A percentile compares a stretch with the other conserved stretches of the same genome.
Evolutionary conservation across 2,329 filamentous ascomycete species (phyloP).

Genomic region (Pseudogymnoascus verrucosus): DNA sequence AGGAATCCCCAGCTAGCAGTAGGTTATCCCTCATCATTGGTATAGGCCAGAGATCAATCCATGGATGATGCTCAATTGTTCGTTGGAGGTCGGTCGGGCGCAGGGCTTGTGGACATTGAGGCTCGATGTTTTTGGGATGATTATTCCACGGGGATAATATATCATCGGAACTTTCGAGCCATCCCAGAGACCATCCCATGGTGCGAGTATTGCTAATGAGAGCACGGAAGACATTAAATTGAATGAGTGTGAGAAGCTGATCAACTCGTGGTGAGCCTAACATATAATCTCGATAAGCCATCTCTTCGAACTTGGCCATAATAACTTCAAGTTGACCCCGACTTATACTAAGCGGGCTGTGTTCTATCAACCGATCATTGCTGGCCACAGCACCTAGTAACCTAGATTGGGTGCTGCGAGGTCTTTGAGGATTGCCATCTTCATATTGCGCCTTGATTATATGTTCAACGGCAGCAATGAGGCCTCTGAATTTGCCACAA

Average conservation of each 20-base stretch:
- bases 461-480: neutral
- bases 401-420: no score
- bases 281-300: conserved; percentile 10
- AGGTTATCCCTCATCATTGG: no score
- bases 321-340: neutral
- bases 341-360: neutral
- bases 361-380: neutral
- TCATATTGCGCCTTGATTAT: neutral
- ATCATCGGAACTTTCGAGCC: conserved; percentile 3
- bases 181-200: conserved; percentile 10
- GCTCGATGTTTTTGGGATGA: no score
- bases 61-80: no score
- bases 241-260: conserved; percentile 16
- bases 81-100: no score
- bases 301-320: neutral
- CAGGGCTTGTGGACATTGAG: no score
- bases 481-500: neutral
- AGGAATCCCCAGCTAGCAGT: no score
- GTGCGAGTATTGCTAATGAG: conserved; percentile 13
- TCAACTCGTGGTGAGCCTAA: conserved; percentile 15
- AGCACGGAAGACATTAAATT: conserved; percentile 23
- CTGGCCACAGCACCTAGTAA: neutral
- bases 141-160: conserved; percentile 8
- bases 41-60: no score
- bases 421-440: no score